phyloP scores from a whole-genome alignment of 139 green algal genomes.

The Astrephomene gubernaculifera region DNA sequence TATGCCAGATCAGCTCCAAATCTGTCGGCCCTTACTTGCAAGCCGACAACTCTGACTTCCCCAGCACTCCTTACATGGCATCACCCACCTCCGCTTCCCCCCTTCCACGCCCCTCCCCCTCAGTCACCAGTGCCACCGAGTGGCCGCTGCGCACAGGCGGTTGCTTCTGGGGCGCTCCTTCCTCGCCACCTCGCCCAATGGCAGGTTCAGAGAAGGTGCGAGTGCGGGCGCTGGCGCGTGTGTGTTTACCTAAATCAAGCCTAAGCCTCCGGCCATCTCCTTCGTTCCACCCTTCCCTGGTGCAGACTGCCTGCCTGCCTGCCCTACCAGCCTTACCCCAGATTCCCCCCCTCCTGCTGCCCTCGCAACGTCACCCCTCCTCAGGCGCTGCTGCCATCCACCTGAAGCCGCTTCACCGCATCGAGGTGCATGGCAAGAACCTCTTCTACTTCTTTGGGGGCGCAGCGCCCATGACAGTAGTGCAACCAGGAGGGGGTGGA shows the following conservation, averaged over 20 bases:
- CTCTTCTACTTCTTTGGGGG: slow-evolving; percentile 88
- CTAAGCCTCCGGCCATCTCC: too few species aligned
- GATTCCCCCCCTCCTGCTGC: neutral
- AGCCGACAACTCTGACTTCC: too few species aligned
- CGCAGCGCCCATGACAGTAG: neutral
- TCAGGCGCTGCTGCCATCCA: slow-evolving; percentile 70
- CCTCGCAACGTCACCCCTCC: neutral
- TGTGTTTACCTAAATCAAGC: too few species aligned
- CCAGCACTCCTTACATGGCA: too few species aligned
- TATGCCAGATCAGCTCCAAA: too few species aligned
- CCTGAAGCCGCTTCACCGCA: slow-evolving; percentile 64
- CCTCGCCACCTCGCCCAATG: slow-evolving; percentile 77
- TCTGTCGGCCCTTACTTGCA: too few species aligned
- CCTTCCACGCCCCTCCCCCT: neutral
- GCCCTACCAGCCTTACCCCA: too few species aligned
- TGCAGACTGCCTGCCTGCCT: too few species aligned
- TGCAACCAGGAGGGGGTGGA: neutral
- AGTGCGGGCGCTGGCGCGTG: too few species aligned
- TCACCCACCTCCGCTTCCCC: neutral
- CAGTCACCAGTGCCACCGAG: slow-evolving; percentile 80
- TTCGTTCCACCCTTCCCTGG: too few species aligned
- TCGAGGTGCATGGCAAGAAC: slow-evolving; percentile 86
- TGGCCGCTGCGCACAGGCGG: slow-evolving; percentile 72
- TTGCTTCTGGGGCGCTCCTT: slow-evolving; percentile 73
- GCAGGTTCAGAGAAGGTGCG: slow-evolving; percentile 77